Evolutionary conservation across 257 asterid species (phyloP), one percentile per base, ranked within the genome.

Genomic region (Penstemon barbatus): DNA sequence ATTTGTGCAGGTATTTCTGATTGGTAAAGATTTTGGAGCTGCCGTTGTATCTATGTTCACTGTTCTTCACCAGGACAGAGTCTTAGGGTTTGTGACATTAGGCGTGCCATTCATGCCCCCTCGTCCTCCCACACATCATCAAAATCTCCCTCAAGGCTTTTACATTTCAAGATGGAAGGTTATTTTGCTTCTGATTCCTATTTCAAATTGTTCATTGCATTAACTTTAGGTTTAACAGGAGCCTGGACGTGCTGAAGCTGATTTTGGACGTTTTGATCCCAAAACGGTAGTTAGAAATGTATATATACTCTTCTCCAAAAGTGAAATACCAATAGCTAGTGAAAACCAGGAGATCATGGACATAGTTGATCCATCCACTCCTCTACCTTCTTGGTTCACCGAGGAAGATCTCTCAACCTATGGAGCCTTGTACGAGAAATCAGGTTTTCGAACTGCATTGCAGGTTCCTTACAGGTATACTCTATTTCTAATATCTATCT

Each of bases 211-310:
- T 25, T 25, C 33, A 25, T 25, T 25, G 33, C 33, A 25, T 25
- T 25, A 25, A 2, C 2, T 25, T 25, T 0, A 25, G 18, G 2
- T 25, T 25, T 25, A 25, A 6, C 77, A 90, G 97, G 89, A 84
- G 58, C 85, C 95, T 13, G 96, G 92, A 13, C 85, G 96, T 11
- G 96, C 96, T 57, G 97, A 86, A 75, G 89, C 95, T 64, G 95
- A 90, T 79, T 90, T 90, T 70, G 88, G 84, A 11, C 92, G 92
- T 2, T 50, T 88, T 65, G 92, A 88, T 71, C 83, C 92, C 46
- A 85, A 82, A 77, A 90, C 88, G 0, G 89, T 90, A 6, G 88
- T 90, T 6, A 80, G 84, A 72, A 88, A 88, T 13, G 82, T 90
- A 46, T 90, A 88, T 66, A 86, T 82, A 37, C 73, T 90, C 65